Evolutionary conservation across 2,329 filamentous ascomycete species (phyloP), one percentile per base, ranked within the genome.

Genomic region (Aspergillus aculeatus): DNA sequence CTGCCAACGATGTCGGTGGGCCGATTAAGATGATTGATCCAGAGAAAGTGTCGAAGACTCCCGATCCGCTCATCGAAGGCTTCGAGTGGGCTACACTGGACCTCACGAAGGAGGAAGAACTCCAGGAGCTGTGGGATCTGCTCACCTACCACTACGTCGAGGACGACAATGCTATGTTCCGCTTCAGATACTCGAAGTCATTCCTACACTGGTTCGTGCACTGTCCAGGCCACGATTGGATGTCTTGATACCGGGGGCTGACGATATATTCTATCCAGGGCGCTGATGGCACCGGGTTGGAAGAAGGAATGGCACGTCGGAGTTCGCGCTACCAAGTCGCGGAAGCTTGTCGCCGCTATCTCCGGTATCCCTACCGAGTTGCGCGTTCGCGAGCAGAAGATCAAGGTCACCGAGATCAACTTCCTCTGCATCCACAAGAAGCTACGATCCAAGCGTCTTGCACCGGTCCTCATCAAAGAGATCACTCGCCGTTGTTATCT

Each of bases 391-490:
- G 82, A 89, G 61, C 90, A 90, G 61, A 79, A 85, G 59, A 79
- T 99, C 61, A 85, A 87, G 63, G 89, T 90, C 67, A 92, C 91
- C 52, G 95, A 99, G 76, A 95, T 99, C 78, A 99, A 99, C 81
- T 99, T 98, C 79, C 88, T 99, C 66, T 96, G 93, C 72, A 89
- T 99, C 57, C 95, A 99, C 83, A 98, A 98, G 83, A 98, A 98
- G 79, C 86, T 99, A 32, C 91, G 95, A 54, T 87, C 90, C 59
- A 97, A 98, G 81, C 89, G 95, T 56, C 86, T 99, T 48, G 88
- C 95, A 0, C 95, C 95, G 0, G 90, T 98, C 2, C 86, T 99
- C 56, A 99, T 99, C 82, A 97, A 97, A 77, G 95, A 99, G 75
- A 92, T 99, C 69, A 99, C 95, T 5, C 89, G 95, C 51, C 86